A percentile compares a stretch with the other conserved stretches of the same genome.
Evolutionary conservation across 495 filamentous ascomycete species (phyloP).

Genomic region (Hypoxylon trugodes): DNA sequence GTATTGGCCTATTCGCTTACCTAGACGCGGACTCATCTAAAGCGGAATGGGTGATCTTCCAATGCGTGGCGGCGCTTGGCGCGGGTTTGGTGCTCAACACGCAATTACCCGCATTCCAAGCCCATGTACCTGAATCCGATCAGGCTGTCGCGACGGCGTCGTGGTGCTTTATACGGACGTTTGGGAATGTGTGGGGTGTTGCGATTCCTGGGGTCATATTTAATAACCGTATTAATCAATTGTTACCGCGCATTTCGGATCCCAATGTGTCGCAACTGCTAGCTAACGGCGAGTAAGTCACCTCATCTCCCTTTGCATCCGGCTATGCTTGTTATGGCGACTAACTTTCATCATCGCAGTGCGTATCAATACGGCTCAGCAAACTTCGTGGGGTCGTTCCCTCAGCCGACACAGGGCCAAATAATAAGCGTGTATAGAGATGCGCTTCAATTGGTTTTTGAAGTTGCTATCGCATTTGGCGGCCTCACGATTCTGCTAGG

Average conservation of each 20-base stretch:
- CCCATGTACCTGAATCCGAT: conserved; percentile 46
- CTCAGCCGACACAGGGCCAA: conserved; percentile 17
- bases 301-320: background rate
- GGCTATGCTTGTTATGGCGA: background rate
- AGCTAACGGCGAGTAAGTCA: conserved; percentile 4
- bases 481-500: conserved; percentile 32
- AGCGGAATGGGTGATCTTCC: conserved; percentile 41
- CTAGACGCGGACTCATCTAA: conserved; percentile 33
- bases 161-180: conserved; percentile 56
- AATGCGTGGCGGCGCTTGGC: conserved; percentile 38
- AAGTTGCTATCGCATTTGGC: conserved; percentile 35
- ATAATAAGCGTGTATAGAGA: conserved; percentile 37
- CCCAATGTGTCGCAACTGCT: background rate
- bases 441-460: conserved; percentile 36
- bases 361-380: conserved; percentile 35
- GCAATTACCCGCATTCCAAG: conserved; percentile 50
- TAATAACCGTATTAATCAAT: conserved; percentile 47
- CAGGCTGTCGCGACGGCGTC: conserved; percentile 48
- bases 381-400: conserved; percentile 13
- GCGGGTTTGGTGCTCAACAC: conserved; percentile 44
- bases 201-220: conserved; percentile 60
- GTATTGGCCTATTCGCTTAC: background rate
- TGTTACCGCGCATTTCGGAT: background rate
- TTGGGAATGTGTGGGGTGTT: conserved; percentile 60
- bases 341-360: background rate